phyloP scores from a whole-genome alignment of 768 basidiomycete species.

The Boletus subparvulus region DNA sequence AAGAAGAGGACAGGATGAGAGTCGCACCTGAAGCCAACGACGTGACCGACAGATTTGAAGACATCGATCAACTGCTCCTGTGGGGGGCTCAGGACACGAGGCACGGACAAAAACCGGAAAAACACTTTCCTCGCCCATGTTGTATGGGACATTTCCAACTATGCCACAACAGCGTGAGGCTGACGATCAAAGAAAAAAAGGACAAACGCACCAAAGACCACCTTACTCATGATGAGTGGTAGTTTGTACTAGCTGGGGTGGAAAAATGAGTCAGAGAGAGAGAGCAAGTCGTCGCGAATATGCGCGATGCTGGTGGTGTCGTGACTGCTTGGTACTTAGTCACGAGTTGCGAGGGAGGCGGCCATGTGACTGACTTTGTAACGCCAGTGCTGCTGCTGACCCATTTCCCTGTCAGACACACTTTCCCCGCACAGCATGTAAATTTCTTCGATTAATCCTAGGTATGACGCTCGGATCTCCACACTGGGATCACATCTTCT shows the following conservation, averaged over 20 bases:
- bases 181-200: neutral
- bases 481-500: neutral
- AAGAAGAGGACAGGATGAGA: neutral
- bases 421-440: too few species aligned
- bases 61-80: slow-evolving; percentile 84
- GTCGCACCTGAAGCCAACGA: slow-evolving; percentile 78
- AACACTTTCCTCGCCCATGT: slow-evolving; percentile 68
- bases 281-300: neutral
- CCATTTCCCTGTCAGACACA: neutral
- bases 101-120: neutral
- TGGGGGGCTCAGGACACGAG: slow-evolving; percentile 7
- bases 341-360: too few species aligned
- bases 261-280: neutral
- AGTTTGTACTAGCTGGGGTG: neutral
- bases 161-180: slow-evolving; percentile 4
- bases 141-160: slow-evolving; percentile 92
- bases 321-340: too few species aligned
- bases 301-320: neutral
- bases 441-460: too few species aligned
- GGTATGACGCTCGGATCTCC: neutral
- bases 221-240: slow-evolving; percentile 54
- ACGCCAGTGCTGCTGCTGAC: neutral
- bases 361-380: too few species aligned
- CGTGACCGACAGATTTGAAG: slow-evolving; percentile 86
- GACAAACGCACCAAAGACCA: slow-evolving; percentile 61